Conservation (phyloP, 75 land plant species). For the Pinus tabuliformis region DNA sequence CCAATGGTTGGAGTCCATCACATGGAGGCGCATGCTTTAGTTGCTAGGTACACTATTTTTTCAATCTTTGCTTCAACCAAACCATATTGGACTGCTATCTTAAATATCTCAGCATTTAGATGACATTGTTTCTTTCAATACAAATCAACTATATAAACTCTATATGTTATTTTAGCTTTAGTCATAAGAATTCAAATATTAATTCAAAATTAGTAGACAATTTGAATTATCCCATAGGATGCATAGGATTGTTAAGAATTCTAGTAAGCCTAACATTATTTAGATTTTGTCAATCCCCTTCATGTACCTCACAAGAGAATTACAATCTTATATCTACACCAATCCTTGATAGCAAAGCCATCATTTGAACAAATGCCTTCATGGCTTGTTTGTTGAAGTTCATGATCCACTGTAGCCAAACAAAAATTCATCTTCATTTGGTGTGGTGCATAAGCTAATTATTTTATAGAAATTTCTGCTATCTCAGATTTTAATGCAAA, state of each 20-base stretch:
- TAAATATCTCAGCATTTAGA: too few relatives aligned
- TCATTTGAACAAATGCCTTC: not conserved
- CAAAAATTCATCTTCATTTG: not conserved
- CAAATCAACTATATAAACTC: too few relatives aligned
- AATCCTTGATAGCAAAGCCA: not conserved
- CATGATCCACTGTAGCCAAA: not conserved
- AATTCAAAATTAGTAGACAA: too few relatives aligned
- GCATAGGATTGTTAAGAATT: not conserved
- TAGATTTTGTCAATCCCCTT: not conserved
- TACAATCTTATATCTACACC: not conserved
- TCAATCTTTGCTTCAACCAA: not conserved
- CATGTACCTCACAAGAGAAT: not conserved
- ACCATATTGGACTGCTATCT: not conserved
- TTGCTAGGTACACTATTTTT: conserved; percentile 66
- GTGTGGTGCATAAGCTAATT: not conserved
- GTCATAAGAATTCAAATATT: not conserved
- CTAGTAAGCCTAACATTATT: not conserved
- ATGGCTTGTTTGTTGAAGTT: not conserved
- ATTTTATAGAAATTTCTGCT: too few relatives aligned
- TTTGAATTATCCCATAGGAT: not conserved
- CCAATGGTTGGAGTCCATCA: conserved; percentile 94
- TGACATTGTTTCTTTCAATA: too few relatives aligned
- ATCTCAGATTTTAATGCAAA: too few relatives aligned
- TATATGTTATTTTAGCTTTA: not conserved
- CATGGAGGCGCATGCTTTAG: conserved; percentile 99